A percentile compares a stretch with the other conserved stretches of the same genome.
phyloP scores from a whole-genome alignment of 805 yeast species.

The Kregervanrija delftensis region DNA sequence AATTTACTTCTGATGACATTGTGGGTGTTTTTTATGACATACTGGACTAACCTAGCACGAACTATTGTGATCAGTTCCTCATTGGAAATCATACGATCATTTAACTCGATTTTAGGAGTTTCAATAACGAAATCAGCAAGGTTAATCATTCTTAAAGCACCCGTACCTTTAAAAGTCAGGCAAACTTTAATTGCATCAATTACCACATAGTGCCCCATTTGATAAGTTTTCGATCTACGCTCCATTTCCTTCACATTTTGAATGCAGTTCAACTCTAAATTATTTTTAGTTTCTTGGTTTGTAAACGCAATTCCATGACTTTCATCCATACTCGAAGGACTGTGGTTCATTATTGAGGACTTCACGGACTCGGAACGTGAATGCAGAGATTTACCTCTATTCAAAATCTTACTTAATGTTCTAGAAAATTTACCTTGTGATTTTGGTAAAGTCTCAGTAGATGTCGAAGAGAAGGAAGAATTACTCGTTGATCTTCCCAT shows the following conservation, averaged over 20 bases:
- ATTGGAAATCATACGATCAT: slow-evolving; percentile 63
- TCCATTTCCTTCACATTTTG: slow-evolving; percentile 32
- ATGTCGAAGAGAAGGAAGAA: not conserved
- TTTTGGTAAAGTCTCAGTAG: not conserved
- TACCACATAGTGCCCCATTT: slow-evolving; percentile 30
- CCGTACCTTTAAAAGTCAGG: slow-evolving; percentile 75
- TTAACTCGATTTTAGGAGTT: slow-evolving; percentile 55
- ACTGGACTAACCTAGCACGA: slow-evolving; percentile 51
- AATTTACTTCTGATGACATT: slow-evolving; percentile 74
- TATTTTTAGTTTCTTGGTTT: no score
- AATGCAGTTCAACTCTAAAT: no score
- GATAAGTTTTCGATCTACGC: slow-evolving; percentile 35
- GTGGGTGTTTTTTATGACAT: slow-evolving; percentile 61
- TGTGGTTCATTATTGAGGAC: no score
- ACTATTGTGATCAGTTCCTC: slow-evolving; percentile 60
- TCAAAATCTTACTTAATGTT: not conserved
- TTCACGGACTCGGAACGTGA: no score
- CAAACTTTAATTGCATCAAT: slow-evolving; percentile 32
- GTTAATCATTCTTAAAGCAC: slow-evolving; percentile 61
- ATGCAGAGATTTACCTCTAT: not conserved
- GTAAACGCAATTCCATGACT: no score
- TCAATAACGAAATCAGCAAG: slow-evolving; percentile 64
- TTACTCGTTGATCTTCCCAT: not conserved
- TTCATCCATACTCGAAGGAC: no score
- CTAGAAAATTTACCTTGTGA: not conserved